These are phyloP conservation scores for Stephanodiscus triporus DNA, from an alignment of 108 stramenopile genomes.

Conservation along the genomic window DNA sequence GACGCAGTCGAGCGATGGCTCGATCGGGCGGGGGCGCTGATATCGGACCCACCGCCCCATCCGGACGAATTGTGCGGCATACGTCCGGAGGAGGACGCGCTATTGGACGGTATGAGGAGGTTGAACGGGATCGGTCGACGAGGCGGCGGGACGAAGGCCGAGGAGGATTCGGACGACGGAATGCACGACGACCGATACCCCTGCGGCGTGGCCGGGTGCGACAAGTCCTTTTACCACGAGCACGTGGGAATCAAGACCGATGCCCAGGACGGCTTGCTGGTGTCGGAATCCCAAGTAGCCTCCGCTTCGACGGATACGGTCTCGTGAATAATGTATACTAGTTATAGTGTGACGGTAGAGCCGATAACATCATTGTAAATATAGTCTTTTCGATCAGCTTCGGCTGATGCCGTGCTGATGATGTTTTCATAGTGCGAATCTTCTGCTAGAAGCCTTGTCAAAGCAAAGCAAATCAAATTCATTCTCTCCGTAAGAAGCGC, in stretches of 20 bases:
- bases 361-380: no score
- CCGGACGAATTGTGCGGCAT: slow-evolving; percentile 67
- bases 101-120: slow-evolving; percentile 62
- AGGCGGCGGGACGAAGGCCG: not conserved
- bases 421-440: no score
- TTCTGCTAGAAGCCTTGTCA: no score
- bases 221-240: slow-evolving; percentile 74
- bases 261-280: slow-evolving; percentile 69
- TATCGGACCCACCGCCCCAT: not conserved
- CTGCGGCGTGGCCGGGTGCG: slow-evolving; percentile 76
- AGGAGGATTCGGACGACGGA: not conserved
- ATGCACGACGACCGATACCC: slow-evolving; percentile 55
- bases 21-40: no score
- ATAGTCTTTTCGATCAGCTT: no score
- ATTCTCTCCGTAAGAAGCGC: no score
- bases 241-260: slow-evolving; percentile 77
- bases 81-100: slow-evolving; percentile 74
- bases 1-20: slow-evolving; percentile 56
- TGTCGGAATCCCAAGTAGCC: slow-evolving; percentile 54
- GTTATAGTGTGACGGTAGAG: no score
- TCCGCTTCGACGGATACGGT: not conserved
- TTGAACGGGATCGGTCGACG: slow-evolving; percentile 9
- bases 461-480: no score
- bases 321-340: no score
- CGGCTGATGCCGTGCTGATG: no score